Base-by-base conservation (phyloP, 148 eudicot genomes). In the Silene conica region DNA sequence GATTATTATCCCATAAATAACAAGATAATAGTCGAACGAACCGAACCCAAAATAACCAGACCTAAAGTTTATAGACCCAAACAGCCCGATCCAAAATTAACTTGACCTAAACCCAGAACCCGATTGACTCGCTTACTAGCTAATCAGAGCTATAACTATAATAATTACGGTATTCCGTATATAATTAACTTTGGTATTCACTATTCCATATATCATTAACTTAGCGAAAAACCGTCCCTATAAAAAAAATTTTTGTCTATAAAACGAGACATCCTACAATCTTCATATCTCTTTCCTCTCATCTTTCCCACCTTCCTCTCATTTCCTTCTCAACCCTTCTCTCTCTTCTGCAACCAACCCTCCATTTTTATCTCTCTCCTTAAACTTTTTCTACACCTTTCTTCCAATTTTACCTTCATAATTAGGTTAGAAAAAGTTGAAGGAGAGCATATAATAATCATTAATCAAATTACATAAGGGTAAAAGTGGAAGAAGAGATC, bases 251-350 rank as follows among this genome's bases (percentile, higher is more conserved):
- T 38, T 38, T 38, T 38, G 43, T 38, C 8, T 38, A 67, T 67
- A 67, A 67, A 66, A 41, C 0, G 26, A 67, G 14, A 4, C 14
- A 18, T 12, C 54, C 48, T 0, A 64, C 20, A 0, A 31, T 15
- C 26, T 65, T 63, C 61, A 50, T 54, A 74, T 65, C 77, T 66
- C 71, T 74, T 34, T 57, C 34, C 58, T 58, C 73, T 56, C 67
- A 56, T 67, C 10, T 59, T 75, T 52, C 26, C 57, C 69, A 25
- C 61, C 59, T 11, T 23, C 59, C 25, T 41, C 34, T n/a, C 52
- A 21, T 68, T 50, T 31, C 19, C 19, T 45, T 19, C 56, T 15
- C 45, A 25, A 56, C 19, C 59, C 50, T 48, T 74, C 22, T 48
- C 58, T 69, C 73, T 67, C 43, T 63, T 54, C 75, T 45, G 21